Evolutionary conservation across 495 filamentous ascomycete species (phyloP), one percentile per base, ranked within the genome.

Genomic region (Sphaerosporella brunnea): DNA sequence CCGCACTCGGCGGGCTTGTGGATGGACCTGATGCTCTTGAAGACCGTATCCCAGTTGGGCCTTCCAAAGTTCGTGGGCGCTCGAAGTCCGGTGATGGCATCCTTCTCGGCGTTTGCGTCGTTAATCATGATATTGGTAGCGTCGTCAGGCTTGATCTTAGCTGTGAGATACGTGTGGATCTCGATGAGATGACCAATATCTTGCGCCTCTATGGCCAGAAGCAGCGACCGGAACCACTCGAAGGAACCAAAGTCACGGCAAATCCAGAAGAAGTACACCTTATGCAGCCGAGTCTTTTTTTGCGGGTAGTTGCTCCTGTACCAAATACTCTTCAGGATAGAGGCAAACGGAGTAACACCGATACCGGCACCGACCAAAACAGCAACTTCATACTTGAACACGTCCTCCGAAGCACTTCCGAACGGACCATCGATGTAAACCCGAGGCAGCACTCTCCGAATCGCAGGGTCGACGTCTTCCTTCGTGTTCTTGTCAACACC

Each of bases 191-290:
- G 72, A 54, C 81, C 78, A 56, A 84, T 71, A 65, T 87, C 82
- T 65, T 84, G 81, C 10, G 80, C 79, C 63, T 86, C 81, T 56
- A 86, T 84, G 48, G 81, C 81, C 42, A 82, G 69, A 19, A 86
- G 73, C 26, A 86, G 66, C 16, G 79, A 82, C 32, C 77, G 69
- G 69, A 86, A 86, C 81, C 81, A 86, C 65, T 84, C 80, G 53
- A 83, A 84, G 2, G 75, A 78, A 20, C 76, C 78, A 53, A 84
- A 81, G 58, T 84, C 79, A 60, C 78, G 67, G 68, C 81, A 61
- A 55, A 84, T 73, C 81, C 81, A 86, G 69, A 84, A 83, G 65
- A 86, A 84, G 66, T 84, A 86, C 25, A 86, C 79, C 62, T 84
- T 86, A 47, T 77, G 68, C 24, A 86, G 68, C 24, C 76, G 67